Evolutionary conservation across 441 rosid genomes (phyloP).

Genomic region (Gossypium schwendimanii): DNA sequence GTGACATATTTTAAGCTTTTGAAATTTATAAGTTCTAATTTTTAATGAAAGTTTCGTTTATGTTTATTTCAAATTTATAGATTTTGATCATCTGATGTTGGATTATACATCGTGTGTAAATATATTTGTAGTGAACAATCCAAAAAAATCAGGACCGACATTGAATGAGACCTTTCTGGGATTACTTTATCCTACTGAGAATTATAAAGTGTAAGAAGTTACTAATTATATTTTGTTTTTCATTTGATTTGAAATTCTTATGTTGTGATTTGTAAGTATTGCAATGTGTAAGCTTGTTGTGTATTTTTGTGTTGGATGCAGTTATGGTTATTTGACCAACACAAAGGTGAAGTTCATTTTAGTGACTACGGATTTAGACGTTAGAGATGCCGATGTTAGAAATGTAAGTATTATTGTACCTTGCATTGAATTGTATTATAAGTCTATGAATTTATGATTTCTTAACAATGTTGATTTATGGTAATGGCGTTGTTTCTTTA

Average conservation of each 20-base stretch:
- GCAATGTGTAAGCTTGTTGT: not conserved
- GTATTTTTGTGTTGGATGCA: conserved; percentile 19
- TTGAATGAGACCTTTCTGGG: conserved; percentile 87
- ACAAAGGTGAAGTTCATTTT: conserved; percentile 84
- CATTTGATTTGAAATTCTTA: not conserved
- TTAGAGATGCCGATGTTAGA: conserved; percentile 79
- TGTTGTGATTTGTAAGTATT: not conserved
- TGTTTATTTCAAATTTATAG: not conserved
- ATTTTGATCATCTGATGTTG: not conserved
- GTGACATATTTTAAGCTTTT: too few species aligned
- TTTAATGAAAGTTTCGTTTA: not conserved
- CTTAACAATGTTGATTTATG: not conserved
- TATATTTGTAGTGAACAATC: conserved; percentile 64
- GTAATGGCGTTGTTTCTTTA: not conserved
- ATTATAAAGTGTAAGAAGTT: conserved; percentile 79
- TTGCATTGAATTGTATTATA: not conserved
- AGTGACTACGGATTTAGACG: conserved; percentile 83
- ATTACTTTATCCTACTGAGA: conserved; percentile 76
- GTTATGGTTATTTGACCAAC: conserved; percentile 88
- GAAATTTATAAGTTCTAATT: not conserved
- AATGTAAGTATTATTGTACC: conserved; percentile 46
- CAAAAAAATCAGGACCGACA: conserved; percentile 68
- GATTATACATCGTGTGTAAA: not conserved
- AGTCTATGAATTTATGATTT: not conserved
- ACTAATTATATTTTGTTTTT: not conserved